phyloP scores from a whole-genome alignment of 371 early-diverging fungal genomes.

The Aphelidium insulamus region DNA sequence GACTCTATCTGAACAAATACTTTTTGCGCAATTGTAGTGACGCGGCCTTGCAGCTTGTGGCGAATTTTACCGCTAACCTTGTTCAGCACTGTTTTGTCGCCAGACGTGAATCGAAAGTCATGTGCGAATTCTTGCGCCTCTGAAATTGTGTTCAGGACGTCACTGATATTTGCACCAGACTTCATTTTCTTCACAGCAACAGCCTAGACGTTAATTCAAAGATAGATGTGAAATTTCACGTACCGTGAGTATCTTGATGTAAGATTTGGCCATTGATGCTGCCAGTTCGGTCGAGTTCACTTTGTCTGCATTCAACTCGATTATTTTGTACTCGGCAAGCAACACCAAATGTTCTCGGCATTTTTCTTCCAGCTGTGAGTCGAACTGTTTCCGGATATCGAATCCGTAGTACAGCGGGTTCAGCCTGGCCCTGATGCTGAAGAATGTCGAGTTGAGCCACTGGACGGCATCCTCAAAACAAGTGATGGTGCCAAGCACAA shows the following conservation, averaged over 20 bases:
- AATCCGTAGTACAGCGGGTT: slow-evolving; percentile 36
- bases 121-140: slow-evolving; percentile 18
- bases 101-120: slow-evolving; percentile 12
- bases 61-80: too few relatives aligned
- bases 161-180: slow-evolving; percentile 5
- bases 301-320: slow-evolving; percentile 3
- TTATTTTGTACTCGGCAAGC: slow-evolving; percentile 7
- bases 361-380: slow-evolving; percentile 13
- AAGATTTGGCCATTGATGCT: slow-evolving; percentile 23
- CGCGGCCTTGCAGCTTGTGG: too few relatives aligned
- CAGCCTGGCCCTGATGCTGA: slow-evolving; percentile 33
- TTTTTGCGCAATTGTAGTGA: too few relatives aligned
- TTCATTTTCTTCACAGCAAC: not conserved
- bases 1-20: too few relatives aligned
- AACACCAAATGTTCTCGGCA: slow-evolving; percentile 21
- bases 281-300: slow-evolving; percentile 13
- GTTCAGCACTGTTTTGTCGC: slow-evolving; percentile 22
- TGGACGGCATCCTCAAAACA: slow-evolving; percentile 24
- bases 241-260: slow-evolving; percentile 19
- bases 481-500: slow-evolving; percentile 41
- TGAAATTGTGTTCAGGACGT: slow-evolving; percentile 15
- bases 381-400: slow-evolving; percentile 2
- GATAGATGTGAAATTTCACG: slow-evolving; percentile 9
- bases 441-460: slow-evolving; percentile 52
- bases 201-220: slow-evolving; percentile 11